Conservation (phyloP, 2,329 filamentous ascomycete species). For the Pyricularia sp. region DNA sequence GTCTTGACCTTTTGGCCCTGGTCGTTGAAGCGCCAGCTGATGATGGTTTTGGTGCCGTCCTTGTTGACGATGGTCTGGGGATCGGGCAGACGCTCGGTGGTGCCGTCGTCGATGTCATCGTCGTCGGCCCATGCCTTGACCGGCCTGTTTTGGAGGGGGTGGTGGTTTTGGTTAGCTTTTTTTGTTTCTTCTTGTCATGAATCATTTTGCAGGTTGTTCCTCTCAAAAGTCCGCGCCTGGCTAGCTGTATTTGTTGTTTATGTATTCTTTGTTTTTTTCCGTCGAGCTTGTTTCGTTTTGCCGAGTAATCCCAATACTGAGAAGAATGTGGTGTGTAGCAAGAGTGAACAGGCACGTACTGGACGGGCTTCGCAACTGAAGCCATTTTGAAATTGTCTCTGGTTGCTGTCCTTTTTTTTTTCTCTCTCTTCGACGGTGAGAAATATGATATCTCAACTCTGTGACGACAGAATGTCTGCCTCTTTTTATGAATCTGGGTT, state of each 20-base stretch:
- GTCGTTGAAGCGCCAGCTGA: slow-evolving; percentile 83
- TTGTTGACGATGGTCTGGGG: slow-evolving; percentile 90
- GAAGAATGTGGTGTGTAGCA: not conserved
- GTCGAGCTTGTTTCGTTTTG: not conserved
- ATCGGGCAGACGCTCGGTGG: slow-evolving; percentile 55
- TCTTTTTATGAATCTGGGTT: not conserved
- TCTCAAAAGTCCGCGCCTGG: not conserved
- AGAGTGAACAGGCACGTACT: not conserved
- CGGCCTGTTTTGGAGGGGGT: not conserved
- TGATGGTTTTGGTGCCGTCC: slow-evolving; percentile 93
- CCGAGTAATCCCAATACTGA: not conserved
- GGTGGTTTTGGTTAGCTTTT: not conserved
- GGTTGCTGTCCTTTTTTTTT: not conserved
- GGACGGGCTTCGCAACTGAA: not conserved
- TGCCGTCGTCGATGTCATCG: slow-evolving; percentile 78
- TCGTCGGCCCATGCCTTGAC: slow-evolving; percentile 29
- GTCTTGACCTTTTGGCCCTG: slow-evolving; percentile 94
- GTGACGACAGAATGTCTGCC: not conserved
- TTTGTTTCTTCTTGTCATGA: not conserved
- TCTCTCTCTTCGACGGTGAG: not conserved
- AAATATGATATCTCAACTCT: not conserved
- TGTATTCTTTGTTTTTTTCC: slow-evolving; percentile 1
- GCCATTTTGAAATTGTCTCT: not conserved
- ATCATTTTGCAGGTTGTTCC: not conserved
- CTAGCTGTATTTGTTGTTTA: not conserved